Evolutionary conservation across 2,329 filamentous ascomycete species (phyloP).

Genomic region (Aspergillus sp.): DNA sequence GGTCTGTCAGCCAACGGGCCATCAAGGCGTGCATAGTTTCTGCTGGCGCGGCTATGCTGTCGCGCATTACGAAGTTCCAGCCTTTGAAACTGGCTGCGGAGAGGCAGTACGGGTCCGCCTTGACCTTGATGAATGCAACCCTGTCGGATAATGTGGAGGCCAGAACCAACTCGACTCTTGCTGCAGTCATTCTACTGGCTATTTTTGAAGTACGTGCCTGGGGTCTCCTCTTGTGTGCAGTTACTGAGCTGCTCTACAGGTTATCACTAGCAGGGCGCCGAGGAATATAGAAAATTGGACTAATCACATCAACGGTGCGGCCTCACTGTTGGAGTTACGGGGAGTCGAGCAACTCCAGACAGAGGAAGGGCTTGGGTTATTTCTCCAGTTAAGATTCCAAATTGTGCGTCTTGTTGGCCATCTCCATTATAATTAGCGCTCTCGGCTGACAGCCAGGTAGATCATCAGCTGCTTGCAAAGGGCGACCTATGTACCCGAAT

Average conservation of each 20-base stretch:
- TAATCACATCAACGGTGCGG: constrained; percentile 51
- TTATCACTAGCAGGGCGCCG: constrained; percentile 33
- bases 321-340: constrained; percentile 46
- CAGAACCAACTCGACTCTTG: constrained; percentile 36
- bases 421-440: neutral
- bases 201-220: constrained; percentile 49
- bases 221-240: neutral
- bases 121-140: constrained; percentile 35
- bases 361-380: constrained; percentile 41
- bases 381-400: constrained; percentile 49
- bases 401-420: constrained; percentile 35
- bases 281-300: constrained; percentile 44
- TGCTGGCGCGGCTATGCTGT: constrained; percentile 50
- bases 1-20: constrained; percentile 18
- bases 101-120: constrained; percentile 46
- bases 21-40: constrained; percentile 45
- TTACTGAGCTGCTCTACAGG: constrained; percentile 14
- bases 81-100: constrained; percentile 41
- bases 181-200: constrained; percentile 50
- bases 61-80: constrained; percentile 43
- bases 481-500: constrained; percentile 20
- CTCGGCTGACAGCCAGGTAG: too few species aligned
- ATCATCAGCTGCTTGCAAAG: constrained; percentile 29
- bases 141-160: constrained; percentile 25
- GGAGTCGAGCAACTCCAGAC: constrained; percentile 29